phyloP scores from a whole-genome alignment of 2,329 filamentous ascomycete genomes.

The Penicillium expansum region DNA sequence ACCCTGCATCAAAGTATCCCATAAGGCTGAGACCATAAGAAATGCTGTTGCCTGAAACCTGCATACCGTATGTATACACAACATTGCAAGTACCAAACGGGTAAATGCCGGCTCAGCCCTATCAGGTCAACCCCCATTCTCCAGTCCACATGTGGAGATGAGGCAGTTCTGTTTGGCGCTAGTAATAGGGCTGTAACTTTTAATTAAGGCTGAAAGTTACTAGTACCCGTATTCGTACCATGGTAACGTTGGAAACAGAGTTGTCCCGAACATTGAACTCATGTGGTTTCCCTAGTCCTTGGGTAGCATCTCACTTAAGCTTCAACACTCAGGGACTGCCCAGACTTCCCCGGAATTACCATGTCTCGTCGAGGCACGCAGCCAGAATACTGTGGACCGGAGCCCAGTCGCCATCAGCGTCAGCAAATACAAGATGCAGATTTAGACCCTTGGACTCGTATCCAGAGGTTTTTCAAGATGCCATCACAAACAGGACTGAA shows the following conservation, averaged over 20 bases:
- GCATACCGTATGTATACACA: not conserved
- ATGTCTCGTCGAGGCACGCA: not conserved
- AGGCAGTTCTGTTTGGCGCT: not conserved
- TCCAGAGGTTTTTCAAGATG: slow-evolving; percentile 2
- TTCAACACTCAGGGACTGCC: not conserved
- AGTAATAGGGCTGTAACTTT: slow-evolving; percentile 10
- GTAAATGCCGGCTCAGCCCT: slow-evolving; percentile 9
- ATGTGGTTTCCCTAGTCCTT: not conserved
- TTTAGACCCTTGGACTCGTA: not conserved
- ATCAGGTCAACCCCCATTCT: not conserved
- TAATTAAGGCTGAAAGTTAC: slow-evolving; percentile 1
- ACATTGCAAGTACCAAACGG: not conserved
- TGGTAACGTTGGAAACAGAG: not conserved
- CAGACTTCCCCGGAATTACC: not conserved
- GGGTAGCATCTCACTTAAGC: slow-evolving; percentile 1
- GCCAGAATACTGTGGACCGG: not conserved
- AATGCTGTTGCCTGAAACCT: slow-evolving; percentile 7
- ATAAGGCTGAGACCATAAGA: not conserved
- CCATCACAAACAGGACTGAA: not conserved
- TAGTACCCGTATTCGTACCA: not conserved
- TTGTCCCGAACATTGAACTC: not conserved
- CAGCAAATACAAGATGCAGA: not conserved
- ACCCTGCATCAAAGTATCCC: not conserved
- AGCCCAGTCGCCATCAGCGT: not conserved
- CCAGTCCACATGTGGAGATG: not conserved